Conservation (phyloP, 768 basidiomycete genomes). For the Lactarius evosmus region DNA sequence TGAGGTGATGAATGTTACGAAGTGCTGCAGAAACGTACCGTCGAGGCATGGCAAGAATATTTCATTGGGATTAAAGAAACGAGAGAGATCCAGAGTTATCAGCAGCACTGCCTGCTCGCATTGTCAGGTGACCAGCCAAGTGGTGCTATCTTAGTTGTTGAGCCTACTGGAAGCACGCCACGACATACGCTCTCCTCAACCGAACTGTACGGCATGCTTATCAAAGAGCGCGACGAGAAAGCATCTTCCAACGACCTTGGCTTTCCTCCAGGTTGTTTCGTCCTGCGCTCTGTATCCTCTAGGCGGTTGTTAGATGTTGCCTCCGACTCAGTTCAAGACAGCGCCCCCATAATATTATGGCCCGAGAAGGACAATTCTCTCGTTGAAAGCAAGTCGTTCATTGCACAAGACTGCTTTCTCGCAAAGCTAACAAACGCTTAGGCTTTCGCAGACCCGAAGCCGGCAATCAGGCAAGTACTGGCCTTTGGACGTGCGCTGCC, state of each 20-base stretch:
- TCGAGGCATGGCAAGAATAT: no score
- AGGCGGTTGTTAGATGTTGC: slow-evolving; percentile 58
- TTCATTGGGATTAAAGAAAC: no score
- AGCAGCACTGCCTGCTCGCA: no score
- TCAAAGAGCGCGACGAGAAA: slow-evolving; percentile 14
- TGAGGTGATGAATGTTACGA: no score
- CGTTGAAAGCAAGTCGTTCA: slow-evolving; percentile 58
- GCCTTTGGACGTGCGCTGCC: neutral
- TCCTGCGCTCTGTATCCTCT: slow-evolving; percentile 53
- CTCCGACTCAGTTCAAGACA: slow-evolving; percentile 53
- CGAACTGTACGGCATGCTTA: slow-evolving; percentile 2
- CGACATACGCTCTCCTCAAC: neutral
- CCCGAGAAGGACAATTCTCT: slow-evolving; percentile 71
- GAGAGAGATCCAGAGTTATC: no score
- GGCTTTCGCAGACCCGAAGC: slow-evolving; percentile 64
- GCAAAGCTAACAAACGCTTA: slow-evolving; percentile 31
- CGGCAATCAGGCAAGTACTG: slow-evolving; percentile 64
- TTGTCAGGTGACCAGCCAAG: no score
- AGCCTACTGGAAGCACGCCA: neutral
- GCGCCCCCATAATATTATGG: slow-evolving; percentile 61
- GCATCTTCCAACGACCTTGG: slow-evolving; percentile 27
- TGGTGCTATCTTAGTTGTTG: no score
- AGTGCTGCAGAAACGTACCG: no score
- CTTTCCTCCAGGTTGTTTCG: slow-evolving; percentile 54
- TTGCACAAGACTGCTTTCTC: neutral